Percentiles rank a stretch among this genome's conserved stretches.
These are phyloP conservation scores for Chlorella variabilis DNA, from an alignment of 163 green algal species.

Conservation along the genomic window DNA sequence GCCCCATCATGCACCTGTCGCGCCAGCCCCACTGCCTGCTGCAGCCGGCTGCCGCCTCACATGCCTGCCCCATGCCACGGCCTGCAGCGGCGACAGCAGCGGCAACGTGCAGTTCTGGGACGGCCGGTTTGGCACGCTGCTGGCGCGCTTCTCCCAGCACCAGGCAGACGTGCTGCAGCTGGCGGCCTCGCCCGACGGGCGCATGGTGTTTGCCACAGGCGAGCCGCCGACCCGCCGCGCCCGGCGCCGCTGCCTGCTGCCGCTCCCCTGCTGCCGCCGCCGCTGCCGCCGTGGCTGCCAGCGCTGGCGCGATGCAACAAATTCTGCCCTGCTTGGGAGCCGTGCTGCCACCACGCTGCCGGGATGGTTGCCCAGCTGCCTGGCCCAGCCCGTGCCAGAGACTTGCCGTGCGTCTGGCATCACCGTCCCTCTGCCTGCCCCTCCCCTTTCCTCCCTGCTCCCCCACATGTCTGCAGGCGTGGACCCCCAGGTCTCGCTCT, in stretches of 20 bases:
- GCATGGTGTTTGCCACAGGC: constrained; percentile 77
- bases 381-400: too few species aligned
- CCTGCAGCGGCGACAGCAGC: constrained; percentile 73
- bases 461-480: constrained; percentile 61
- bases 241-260: neutral
- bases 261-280: too few species aligned
- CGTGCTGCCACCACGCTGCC: too few species aligned
- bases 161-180: constrained; percentile 87
- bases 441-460: neutral
- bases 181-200: constrained; percentile 70
- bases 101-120: constrained; percentile 93
- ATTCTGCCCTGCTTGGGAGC: too few species aligned
- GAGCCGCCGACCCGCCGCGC: too few species aligned
- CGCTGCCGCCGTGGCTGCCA: neutral
- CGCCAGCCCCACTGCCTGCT: too few species aligned
- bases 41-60: neutral
- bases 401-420: too few species aligned
- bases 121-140: constrained; percentile 78
- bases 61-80: neutral
- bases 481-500: constrained; percentile 73
- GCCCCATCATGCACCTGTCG: too few species aligned
- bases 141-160: constrained; percentile 76
- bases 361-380: too few species aligned
- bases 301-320: too few species aligned
- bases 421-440: neutral